phyloP scores from a whole-genome alignment of 345 rosid genomes.

The Eucalyptus lansdowneana region DNA sequence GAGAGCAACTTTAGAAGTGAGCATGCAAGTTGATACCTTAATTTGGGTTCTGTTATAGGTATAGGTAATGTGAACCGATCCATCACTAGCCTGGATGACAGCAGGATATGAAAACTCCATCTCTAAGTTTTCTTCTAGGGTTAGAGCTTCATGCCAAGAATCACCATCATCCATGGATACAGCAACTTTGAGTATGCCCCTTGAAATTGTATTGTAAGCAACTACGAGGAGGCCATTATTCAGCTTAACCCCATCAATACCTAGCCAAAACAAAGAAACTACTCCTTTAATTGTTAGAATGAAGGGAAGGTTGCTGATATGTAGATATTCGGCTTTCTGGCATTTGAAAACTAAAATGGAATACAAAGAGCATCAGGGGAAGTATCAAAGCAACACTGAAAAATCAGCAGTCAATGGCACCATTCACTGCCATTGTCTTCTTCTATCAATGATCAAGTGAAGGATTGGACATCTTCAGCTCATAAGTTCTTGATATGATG shows the following conservation, averaged over 20 bases:
- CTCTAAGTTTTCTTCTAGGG: slow-evolving; percentile 44
- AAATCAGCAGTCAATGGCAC: neutral
- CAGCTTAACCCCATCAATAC: slow-evolving; percentile 82
- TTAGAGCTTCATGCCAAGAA: slow-evolving; percentile 59
- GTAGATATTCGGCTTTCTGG: neutral
- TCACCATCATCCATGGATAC: slow-evolving; percentile 66
- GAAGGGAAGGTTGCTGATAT: neutral
- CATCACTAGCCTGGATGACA: slow-evolving; percentile 69
- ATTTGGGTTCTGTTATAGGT: slow-evolving; percentile 82
- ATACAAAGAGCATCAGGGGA: neutral
- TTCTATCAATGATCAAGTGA: neutral
- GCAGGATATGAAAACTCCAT: slow-evolving; percentile 94
- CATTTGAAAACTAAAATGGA: neutral
- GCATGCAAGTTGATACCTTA: slow-evolving; percentile 33
- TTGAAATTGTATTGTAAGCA: slow-evolving; percentile 74
- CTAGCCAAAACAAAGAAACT: slow-evolving; percentile 4
- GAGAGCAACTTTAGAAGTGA: neutral
- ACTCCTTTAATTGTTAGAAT: neutral
- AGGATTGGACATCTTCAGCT: neutral
- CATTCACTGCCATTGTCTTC: neutral
- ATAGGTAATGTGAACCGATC: slow-evolving; percentile 73
- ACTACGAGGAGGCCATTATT: slow-evolving; percentile 56
- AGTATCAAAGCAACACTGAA: neutral
- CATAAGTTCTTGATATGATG: neutral
- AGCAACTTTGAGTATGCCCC: slow-evolving; percentile 75